These are phyloP conservation scores for Wickerhamiella siamensis DNA, from an alignment of 805 yeast species.

Conservation along the genomic window DNA sequence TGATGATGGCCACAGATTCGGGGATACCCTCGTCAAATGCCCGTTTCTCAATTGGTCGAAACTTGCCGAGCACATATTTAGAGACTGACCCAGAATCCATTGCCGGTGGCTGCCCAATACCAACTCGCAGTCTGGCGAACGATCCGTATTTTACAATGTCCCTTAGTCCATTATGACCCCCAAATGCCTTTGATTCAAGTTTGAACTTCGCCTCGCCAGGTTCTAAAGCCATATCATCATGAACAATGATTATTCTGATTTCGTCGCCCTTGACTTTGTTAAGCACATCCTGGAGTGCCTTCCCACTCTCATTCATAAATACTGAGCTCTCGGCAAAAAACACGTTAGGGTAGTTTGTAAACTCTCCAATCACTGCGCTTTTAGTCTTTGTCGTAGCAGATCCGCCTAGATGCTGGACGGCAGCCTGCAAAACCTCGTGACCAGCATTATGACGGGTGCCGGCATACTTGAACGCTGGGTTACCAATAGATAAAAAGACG, in stretches of 20 bases:
- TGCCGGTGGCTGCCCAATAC: constrained; percentile 54
- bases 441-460: constrained; percentile 73
- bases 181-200: constrained; percentile 41
- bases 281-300: constrained; percentile 39
- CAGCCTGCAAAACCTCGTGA: constrained; percentile 35
- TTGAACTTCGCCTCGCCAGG: constrained; percentile 56
- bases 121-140: constrained; percentile 57
- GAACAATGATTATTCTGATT: constrained; percentile 38
- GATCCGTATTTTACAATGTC: constrained; percentile 38
- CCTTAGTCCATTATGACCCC: constrained; percentile 79
- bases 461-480: constrained; percentile 50
- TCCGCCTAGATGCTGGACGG: constrained; percentile 8
- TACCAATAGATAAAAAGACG: constrained; percentile 43
- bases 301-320: constrained; percentile 62
- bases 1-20: constrained; percentile 7
- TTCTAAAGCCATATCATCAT: constrained; percentile 61
- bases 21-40: constrained; percentile 28
- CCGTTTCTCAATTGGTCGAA: constrained; percentile 33
- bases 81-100: constrained; percentile 36
- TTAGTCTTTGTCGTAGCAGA: constrained; percentile 4
- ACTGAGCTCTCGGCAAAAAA: constrained; percentile 38
- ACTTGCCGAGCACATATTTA: constrained; percentile 44
- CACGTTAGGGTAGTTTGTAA: constrained; percentile 17
- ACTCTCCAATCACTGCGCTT: constrained; percentile 11
- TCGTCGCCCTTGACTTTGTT: constrained; percentile 18